Evolutionary conservation across 352 stramenopile genomes (phyloP), one percentile per base, ranked within the genome.

Genomic region (Phytophthora sp.): DNA sequence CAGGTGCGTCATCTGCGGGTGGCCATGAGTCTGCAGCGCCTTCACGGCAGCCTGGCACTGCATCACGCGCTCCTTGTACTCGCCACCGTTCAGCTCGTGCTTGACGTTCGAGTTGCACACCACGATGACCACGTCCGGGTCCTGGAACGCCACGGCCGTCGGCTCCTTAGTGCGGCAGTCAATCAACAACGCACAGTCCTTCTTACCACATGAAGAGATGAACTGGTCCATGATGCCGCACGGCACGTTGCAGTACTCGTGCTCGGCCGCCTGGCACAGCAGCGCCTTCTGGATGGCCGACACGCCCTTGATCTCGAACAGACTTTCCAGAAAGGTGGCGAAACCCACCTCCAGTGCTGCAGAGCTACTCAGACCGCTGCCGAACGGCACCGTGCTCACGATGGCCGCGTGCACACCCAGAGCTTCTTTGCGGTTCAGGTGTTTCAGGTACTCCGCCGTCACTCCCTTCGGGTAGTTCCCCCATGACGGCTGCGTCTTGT

Each of bases 181-280:
- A 69, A 99, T 97, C 23, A 98, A 80, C 57, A 99, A 68, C 50
- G 86, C 85, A 56, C 84, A 84, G 57, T 79, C 90, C 53, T 91
- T 74, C 49, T 90, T 76, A 24, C 85, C 96, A 44, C 91, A 96
- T n/a, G 92, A 96, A 35, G 85, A 96, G 63, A 98, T 96, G 71
- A 97, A 98, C 80, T 98, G 94, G 84, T 98, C 96, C 95, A 98
- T 98, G 76, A 98, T 98, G 35, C 95, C 95, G 77, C 94, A 98
- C 30, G 95, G 95, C 58, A 95, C 93, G 69, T 93, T 79, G 67
- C 91, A 94, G 80, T 97, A 99, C 59, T 93, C 83, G 76, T 98
- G 97, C 79, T 99, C 96, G n/a, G 93, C 92, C 29, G 89, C 82
- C 74, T 98, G 95, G 69, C 94, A 98, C 56, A 95, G 84, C 50